These are phyloP conservation scores for Boletellus dicymbophilus DNA, from an alignment of 1,284 basidiomycete genomes.

Conservation along the genomic window DNA sequence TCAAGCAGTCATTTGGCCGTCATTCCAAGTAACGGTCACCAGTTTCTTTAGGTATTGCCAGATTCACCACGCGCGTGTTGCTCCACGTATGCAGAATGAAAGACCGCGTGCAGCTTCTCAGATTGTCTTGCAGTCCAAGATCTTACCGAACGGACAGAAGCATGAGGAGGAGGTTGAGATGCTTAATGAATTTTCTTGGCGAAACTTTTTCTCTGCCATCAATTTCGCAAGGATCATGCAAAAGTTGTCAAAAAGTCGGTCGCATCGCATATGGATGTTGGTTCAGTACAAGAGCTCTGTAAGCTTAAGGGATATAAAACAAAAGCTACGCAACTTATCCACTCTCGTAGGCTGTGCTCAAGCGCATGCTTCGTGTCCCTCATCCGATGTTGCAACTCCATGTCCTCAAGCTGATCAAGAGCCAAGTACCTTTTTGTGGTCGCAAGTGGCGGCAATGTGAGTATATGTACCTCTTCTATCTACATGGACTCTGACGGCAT, in stretches of 20 bases:
- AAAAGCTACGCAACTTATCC: conserved; percentile 8
- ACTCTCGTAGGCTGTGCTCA: conserved; percentile 79
- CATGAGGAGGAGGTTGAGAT: conserved; percentile 89
- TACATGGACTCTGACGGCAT: conserved; percentile 16
- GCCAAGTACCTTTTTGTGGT: conserved; percentile 98
- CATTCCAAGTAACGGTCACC: conserved; percentile 15
- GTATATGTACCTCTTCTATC: conserved; percentile 21
- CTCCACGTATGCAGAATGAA: conserved; percentile 57
- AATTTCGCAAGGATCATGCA: conserved; percentile 99
- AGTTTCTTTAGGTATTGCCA: conserved; percentile 98
- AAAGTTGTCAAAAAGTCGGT: conserved; percentile 93
- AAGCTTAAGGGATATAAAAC: conserved; percentile 31
- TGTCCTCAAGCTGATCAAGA: conserved; percentile 98
- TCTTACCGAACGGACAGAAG: conserved; percentile 67
- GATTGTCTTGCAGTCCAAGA: conserved; percentile 52
- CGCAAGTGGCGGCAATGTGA: conserved; percentile 97
- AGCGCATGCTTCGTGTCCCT: conserved; percentile 91
- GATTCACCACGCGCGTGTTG: conserved; percentile 66
- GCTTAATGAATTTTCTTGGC: conserved; percentile 94
- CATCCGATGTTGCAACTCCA: conserved; percentile 96
- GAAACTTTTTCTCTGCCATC: conserved; percentile 98
- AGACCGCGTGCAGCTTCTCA: conserved; percentile 60
- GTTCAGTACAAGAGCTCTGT: conserved; percentile 99
- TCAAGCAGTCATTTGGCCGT: neutral
- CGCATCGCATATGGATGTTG: conserved; percentile 94